Percentiles rank a stretch among this genome's conserved stretches.
Evolutionary conservation across 2,329 filamentous ascomycete genomes (phyloP).

Genomic region (Microdochium nivale): DNA sequence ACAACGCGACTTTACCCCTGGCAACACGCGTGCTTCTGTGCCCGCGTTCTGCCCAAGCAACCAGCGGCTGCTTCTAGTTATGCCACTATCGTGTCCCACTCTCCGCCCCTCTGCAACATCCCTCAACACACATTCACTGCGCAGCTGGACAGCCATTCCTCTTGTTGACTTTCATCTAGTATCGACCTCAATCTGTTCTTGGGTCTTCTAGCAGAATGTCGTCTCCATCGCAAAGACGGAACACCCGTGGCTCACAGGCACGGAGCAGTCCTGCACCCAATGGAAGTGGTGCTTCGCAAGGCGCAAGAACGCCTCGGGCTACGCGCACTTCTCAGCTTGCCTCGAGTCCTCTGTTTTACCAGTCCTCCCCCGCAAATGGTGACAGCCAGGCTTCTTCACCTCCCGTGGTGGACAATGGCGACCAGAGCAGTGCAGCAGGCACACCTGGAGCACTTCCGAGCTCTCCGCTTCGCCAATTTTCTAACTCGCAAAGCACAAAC

Average conservation of each 20-base stretch:
- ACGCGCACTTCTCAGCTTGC: constrained; percentile 42
- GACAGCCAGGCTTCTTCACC: constrained; percentile 40
- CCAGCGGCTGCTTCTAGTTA: neutral
- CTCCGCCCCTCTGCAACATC: neutral
- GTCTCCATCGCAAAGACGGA: constrained; percentile 48
- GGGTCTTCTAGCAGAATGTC: constrained; percentile 39
- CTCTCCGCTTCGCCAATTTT: constrained; percentile 52
- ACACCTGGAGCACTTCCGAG: constrained; percentile 33
- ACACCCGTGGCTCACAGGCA: constrained; percentile 43
- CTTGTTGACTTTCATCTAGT: neutral
- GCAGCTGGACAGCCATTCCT: neutral
- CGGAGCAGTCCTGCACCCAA: constrained; percentile 35
- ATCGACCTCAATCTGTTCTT: too few relatives aligned
- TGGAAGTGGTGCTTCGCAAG: constrained; percentile 15
- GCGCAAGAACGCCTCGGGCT: constrained; percentile 34
- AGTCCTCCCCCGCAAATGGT: constrained; percentile 32
- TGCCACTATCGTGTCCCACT: constrained; percentile 1
- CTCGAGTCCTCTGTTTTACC: constrained; percentile 78
- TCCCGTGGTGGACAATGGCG: constrained; percentile 47
- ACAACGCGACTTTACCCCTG: neutral
- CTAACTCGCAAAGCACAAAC: constrained; percentile 40
- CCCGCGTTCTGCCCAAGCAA: neutral
- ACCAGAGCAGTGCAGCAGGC: constrained; percentile 36
- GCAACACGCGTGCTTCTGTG: neutral
- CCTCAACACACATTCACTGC: neutral